Evolutionary conservation across 1,139 yeast species (phyloP), one percentile per base, ranked within the genome.

Genomic region (Geotrichum candidum): DNA sequence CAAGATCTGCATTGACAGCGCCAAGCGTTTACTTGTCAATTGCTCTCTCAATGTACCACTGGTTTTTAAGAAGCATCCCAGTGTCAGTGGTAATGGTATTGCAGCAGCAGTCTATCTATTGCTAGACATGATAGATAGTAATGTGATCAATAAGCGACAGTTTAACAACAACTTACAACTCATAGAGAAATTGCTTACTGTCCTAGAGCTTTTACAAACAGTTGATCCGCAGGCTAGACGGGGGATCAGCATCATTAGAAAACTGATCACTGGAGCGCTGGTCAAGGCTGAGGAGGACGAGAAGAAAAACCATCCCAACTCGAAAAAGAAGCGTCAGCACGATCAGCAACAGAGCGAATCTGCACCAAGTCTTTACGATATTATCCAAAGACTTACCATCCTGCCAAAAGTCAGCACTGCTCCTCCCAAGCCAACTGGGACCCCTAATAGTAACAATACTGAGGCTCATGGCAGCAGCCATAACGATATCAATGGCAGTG

Each of bases 21-120:
- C 64, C 3, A 52, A 46, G 15, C 41, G 53, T 13, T 51, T 62
- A 31, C 58, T 62, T 3, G 27, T 54, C 9, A 58, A 51, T 27
- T 54, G 59, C 45, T 55, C 61, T 11, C 41, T 31, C 9, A 13
- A 29, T 15, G 56, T 58, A 1, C 62, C 62, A 6, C 50, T 62
- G 53, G 59, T 53, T 13, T 62, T 57, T 31, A 62, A 62, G 53
- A 62, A 60, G 56, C 64, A 62, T 48, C 64, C 64, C 15, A 31
- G 48, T 23, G 62, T 62, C 13, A 54, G 61, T n/a, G 64, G 64
- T 18, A 57, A 58, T 41, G 64, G 62, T 10, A 59, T 60, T 53
- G 61, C 64, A 18, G 64, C 64, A 11, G 62, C 64, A 3, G 62
- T 62, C 22, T 62, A 60, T 53, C 52, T 62, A 9, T 58, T 62